Conservation (phyloP, 345 rosid species). For the Arabidopsis suecica region DNA sequence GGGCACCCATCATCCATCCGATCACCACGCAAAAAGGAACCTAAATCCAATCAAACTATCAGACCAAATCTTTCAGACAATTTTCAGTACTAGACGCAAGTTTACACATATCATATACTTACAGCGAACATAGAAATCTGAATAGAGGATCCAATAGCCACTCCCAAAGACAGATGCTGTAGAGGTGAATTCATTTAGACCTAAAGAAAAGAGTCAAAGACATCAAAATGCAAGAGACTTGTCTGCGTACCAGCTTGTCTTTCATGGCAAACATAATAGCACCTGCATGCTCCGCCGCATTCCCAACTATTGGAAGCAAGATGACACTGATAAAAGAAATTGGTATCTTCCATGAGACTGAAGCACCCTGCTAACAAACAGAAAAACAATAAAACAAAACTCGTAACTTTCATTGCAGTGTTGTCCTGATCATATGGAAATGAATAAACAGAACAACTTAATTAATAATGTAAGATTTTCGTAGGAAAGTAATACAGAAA, state of each 20-base stretch:
- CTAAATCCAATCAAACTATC: slow-evolving; percentile 34
- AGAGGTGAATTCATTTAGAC: background rate
- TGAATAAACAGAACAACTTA: slow-evolving; percentile 4
- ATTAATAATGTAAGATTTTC: background rate
- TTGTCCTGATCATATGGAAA: background rate
- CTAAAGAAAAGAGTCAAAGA: background rate
- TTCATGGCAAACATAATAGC: slow-evolving; percentile 99
- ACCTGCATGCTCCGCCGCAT: slow-evolving; percentile 97
- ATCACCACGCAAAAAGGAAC: slow-evolving; percentile 81
- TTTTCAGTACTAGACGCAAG: background rate
- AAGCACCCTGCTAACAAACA: slow-evolving; percentile 64
- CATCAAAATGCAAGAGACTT: slow-evolving; percentile 30
- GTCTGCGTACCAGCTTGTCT: slow-evolving; percentile 76
- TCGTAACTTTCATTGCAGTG: background rate
- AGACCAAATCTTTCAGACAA: background rate
- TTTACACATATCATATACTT: slow-evolving; percentile 39
- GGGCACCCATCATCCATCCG: slow-evolving; percentile 79
- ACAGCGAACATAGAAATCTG: slow-evolving; percentile 98
- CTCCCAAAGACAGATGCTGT: slow-evolving; percentile 94
- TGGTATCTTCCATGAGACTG: slow-evolving; percentile 74
- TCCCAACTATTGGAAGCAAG: slow-evolving; percentile 95
- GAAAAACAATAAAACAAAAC: slow-evolving; percentile 21
- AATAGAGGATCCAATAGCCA: slow-evolving; percentile 97
- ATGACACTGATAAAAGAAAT: slow-evolving; percentile 90
- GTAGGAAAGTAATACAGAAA: background rate